Evolutionary conservation across 164 flowering plant species (phyloP), one percentile per base, ranked within the genome.

Genomic region (Stephania japonica): DNA sequence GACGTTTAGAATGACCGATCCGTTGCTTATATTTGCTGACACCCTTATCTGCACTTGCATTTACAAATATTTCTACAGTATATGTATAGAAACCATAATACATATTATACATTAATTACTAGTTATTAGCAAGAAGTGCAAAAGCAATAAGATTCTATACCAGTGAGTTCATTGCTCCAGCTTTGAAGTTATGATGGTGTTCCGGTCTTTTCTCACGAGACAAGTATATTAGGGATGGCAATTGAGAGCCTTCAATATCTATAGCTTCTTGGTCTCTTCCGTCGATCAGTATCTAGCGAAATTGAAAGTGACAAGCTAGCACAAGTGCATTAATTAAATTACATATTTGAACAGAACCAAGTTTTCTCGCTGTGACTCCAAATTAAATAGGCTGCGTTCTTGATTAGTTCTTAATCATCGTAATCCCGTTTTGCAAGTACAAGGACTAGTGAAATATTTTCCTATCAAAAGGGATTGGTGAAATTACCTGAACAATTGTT

Each of bases 191-290:
- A 24, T 81, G 82, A 8, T 44, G 76, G 27, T 71, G 73, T 0
- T 76, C 47, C 1, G 89, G 84, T 72, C 82, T 83, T 70, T 87
- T 87, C 75, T 86, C 90, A 12, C 88, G 84, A 1, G 90, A 83
- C 69, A 87, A 24, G 65, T 87, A 87, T 18, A 87, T 87, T 50
- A 87, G 72, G 5, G 81, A 80, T 4, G 90, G 90, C 79, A 87
- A 74, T 68, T 42, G 42, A 67, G 62, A 21, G 56, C 87, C 88
- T 44, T 83, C 80, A 1, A 27, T 62, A 70, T 85, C 90, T 27
- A 67, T 65, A 5, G 74, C 76, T 18, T 76, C 42, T 16, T 78
- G 65, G 53, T 81, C 75, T 75, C 83, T 78, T 69, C 89, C 84
- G 70, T 86, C 84, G 65, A 83, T 81, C 32, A 87, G 42, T 66